phyloP scores from a whole-genome alignment of 352 stramenopile genomes.

The Blastocystis sp. region DNA sequence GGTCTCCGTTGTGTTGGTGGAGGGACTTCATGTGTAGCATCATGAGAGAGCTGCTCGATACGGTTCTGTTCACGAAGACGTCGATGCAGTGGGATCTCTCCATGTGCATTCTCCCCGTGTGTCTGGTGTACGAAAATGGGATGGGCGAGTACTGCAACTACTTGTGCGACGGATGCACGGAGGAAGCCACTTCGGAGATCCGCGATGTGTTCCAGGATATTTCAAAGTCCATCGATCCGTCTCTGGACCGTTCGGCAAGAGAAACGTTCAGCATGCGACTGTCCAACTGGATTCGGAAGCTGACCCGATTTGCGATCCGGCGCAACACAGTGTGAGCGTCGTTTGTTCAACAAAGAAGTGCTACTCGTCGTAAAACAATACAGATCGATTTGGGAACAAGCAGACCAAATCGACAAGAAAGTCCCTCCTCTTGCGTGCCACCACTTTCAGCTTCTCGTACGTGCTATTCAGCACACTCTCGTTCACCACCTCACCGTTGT shows the following conservation, averaged over 20 bases:
- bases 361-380: slow-evolving; percentile 41
- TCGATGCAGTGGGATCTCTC: slow-evolving; percentile 38
- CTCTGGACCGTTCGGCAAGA: background rate
- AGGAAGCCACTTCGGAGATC: background rate
- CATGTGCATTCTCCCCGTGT: slow-evolving; percentile 11
- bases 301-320: background rate
- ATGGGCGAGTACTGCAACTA: slow-evolving; percentile 9
- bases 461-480: slow-evolving; percentile 33
- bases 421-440: slow-evolving; percentile 39
- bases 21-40: slow-evolving; percentile 4
- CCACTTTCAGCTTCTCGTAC: slow-evolving; percentile 70
- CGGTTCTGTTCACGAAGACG: slow-evolving; percentile 6
- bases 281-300: background rate
- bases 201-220: slow-evolving; percentile 23
- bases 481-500: slow-evolving; percentile 31
- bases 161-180: background rate
- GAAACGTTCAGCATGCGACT: slow-evolving; percentile 42
- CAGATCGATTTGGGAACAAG: slow-evolving; percentile 39
- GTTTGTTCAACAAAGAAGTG: background rate
- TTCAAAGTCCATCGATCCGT: background rate
- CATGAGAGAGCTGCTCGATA: slow-evolving; percentile 29
- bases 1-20: background rate
- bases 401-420: slow-evolving; percentile 63
- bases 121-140: slow-evolving; percentile 21
- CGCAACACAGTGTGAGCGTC: background rate